Evolutionary conservation across 208 protist species (phyloP).

Genomic region (Acanthamoeba royreba): DNA sequence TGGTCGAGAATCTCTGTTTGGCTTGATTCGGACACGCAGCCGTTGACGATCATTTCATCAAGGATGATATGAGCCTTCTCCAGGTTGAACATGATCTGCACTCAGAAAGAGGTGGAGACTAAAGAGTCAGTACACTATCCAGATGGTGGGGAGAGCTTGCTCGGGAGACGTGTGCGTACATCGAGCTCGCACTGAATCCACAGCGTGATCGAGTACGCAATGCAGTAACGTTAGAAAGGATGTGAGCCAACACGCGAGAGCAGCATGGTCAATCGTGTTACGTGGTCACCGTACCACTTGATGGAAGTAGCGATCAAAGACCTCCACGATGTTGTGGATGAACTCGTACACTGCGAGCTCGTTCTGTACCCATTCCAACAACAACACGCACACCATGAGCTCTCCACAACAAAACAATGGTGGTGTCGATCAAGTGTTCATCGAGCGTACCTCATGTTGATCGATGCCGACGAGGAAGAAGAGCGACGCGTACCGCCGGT

Average conservation of each 20-base stretch:
- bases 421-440: neutral
- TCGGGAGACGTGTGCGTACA: slow-evolving; percentile 56
- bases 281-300: slow-evolving; percentile 50
- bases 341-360: slow-evolving; percentile 91
- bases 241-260: neutral
- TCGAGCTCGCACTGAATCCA: slow-evolving; percentile 83
- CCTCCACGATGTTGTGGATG: slow-evolving; percentile 91
- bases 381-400: neutral
- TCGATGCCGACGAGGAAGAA: slow-evolving; percentile 94
- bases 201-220: neutral
- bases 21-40: slow-evolving; percentile 84
- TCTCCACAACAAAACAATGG: neutral
- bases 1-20: slow-evolving; percentile 80
- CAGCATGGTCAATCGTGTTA: neutral
- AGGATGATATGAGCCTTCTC: slow-evolving; percentile 92
- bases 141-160: neutral
- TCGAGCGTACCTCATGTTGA: slow-evolving; percentile 67
- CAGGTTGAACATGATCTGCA: slow-evolving; percentile 89
- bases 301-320: slow-evolving; percentile 85
- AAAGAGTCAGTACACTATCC: neutral
- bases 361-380: slow-evolving; percentile 70
- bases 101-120: neutral
- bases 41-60: slow-evolving; percentile 90
- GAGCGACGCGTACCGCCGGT: slow-evolving; percentile 92
- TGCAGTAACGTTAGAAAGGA: neutral